These are phyloP conservation scores for Monosporascus sp. DNA, from an alignment of 2,329 filamentous ascomycete species.

Conservation along the genomic window DNA sequence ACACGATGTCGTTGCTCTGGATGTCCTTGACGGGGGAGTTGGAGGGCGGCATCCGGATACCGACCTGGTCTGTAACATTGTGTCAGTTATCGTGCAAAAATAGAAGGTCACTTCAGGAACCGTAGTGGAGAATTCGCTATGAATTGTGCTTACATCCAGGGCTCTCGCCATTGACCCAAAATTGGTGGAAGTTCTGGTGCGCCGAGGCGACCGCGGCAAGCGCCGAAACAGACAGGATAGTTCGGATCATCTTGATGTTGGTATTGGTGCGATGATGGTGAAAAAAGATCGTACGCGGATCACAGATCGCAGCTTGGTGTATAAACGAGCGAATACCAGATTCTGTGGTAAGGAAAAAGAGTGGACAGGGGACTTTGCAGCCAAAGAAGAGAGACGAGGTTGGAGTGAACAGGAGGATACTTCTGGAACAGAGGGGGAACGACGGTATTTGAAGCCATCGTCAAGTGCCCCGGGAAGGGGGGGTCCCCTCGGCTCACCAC, in stretches of 20 bases:
- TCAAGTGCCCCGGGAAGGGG: not conserved
- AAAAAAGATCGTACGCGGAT: not conserved
- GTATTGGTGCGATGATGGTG: not conserved
- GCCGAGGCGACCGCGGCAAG: conserved; percentile 25
- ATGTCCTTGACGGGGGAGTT: conserved; percentile 23
- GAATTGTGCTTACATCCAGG: conserved; percentile 17
- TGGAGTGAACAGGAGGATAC: not conserved
- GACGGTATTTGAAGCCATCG: not conserved
- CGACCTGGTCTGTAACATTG: conserved; percentile 16
- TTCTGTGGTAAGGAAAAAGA: not conserved
- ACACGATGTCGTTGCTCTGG: conserved; percentile 21
- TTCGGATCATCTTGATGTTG: conserved; percentile 21
- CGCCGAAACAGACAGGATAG: conserved; percentile 12
- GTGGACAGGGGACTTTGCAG: not conserved
- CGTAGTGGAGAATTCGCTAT: too few species aligned
- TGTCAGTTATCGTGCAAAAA: too few species aligned
- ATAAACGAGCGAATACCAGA: not conserved
- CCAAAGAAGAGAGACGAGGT: not conserved
- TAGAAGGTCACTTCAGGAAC: too few species aligned
- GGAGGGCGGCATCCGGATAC: conserved; percentile 22
- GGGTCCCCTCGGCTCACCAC: not conserved
- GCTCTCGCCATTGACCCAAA: conserved; percentile 33
- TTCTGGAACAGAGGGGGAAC: not conserved
- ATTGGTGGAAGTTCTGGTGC: conserved; percentile 36
- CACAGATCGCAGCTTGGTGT: not conserved